These are phyloP conservation scores for Lycium ferocissimum DNA, from an alignment of 257 asterid species.

Conservation along the genomic window DNA sequence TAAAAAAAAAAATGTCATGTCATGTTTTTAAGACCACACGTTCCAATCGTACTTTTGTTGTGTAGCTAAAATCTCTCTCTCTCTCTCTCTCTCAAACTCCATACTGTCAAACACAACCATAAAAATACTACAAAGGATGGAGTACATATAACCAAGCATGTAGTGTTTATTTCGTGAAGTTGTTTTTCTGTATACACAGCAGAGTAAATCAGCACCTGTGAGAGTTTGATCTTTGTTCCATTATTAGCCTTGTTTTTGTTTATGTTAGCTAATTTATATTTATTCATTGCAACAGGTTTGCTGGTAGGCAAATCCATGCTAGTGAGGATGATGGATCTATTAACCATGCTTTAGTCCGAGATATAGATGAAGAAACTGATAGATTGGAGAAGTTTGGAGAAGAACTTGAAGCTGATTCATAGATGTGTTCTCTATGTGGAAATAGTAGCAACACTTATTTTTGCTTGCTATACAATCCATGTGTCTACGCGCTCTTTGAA, in stretches of 20 bases:
- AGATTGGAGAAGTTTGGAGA: conserved; percentile 88
- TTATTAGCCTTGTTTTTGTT: neutral
- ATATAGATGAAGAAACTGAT: conserved; percentile 84
- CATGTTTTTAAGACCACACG: neutral
- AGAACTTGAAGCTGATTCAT: conserved; percentile 74
- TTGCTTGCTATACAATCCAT: conserved; percentile 9
- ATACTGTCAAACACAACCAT: neutral
- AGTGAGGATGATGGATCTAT: conserved; percentile 82
- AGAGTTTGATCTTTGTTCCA: neutral
- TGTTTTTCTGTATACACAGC: neutral
- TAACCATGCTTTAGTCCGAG: conserved; percentile 80
- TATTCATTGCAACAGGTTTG: conserved; percentile 61
- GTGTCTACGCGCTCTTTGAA: neutral
- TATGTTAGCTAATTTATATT: neutral
- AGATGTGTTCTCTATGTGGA: conserved; percentile 21
- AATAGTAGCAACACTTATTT: conserved; percentile 13
- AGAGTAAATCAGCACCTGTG: neutral
- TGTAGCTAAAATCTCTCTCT: neutral
- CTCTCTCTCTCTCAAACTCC: neutral
- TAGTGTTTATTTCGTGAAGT: neutral
- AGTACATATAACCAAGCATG: neutral
- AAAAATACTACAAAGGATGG: neutral
- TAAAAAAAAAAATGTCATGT: neutral
- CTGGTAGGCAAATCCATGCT: conserved; percentile 78
- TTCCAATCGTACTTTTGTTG: neutral